These are phyloP conservation scores for Camellia sinensis DNA, from an alignment of 148 eudicot species.

Conservation along the genomic window DNA sequence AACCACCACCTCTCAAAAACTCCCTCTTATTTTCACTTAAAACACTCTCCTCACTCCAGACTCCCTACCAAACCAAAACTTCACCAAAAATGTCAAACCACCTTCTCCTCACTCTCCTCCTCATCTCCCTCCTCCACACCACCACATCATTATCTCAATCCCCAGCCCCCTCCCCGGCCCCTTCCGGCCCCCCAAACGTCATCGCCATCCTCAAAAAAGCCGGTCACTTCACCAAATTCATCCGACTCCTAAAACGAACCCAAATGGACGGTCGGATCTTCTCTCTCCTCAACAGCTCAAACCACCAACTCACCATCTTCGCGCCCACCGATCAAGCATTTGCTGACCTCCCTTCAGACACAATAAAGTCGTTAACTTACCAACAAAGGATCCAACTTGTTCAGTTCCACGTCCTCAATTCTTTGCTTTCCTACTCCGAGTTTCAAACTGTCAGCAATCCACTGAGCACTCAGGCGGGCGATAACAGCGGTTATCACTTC, in stretches of 20 bases:
- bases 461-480: conserved; percentile 13
- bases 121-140: conserved; percentile 3
- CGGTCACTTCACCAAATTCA: conserved; percentile 1
- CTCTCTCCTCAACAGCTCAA: conserved; percentile 13
- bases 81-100: conserved; percentile 9
- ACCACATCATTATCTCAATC: background rate
- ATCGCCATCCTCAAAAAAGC: conserved; percentile 5
- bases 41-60: too few relatives aligned
- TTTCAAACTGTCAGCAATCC: conserved; percentile 8
- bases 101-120: background rate
- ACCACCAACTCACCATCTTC: background rate
- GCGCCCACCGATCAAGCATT: conserved; percentile 15
- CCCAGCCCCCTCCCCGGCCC: conserved; percentile 12
- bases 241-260: conserved; percentile 4
- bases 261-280: conserved; percentile 6
- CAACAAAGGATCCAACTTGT: conserved; percentile 10
- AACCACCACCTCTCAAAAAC: too few relatives aligned
- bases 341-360: background rate
- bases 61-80: background rate
- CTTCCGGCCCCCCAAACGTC: background rate
- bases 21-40: too few relatives aligned
- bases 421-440: background rate
- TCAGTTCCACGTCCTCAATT: conserved; percentile 13
- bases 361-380: background rate
- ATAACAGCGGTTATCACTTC: background rate